phyloP scores from a whole-genome alignment of 768 basidiomycete genomes.

The Tubosaeta sp. region DNA sequence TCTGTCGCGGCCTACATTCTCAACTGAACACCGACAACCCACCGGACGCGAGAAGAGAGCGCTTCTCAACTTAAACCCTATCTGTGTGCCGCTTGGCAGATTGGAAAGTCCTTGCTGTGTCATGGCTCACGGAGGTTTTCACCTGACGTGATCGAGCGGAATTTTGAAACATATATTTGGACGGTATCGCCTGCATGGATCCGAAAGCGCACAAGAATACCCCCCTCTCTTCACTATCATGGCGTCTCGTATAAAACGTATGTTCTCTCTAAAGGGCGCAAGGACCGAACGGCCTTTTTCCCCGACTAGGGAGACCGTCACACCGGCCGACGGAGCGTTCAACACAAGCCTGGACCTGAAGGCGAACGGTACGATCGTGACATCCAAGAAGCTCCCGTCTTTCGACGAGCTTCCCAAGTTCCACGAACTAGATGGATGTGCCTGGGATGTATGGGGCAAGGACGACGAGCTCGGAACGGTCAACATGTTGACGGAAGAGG shows the following conservation, averaged over 20 bases:
- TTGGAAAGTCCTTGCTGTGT: neutral
- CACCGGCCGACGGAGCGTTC: neutral
- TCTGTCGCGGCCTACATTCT: neutral
- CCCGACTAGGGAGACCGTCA: neutral
- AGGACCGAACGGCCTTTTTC: neutral
- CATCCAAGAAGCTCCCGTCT: constrained; percentile 31
- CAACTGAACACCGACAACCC: neutral
- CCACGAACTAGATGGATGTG: constrained; percentile 49
- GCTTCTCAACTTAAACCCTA: neutral
- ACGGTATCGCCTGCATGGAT: constrained; percentile 2
- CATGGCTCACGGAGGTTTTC: neutral
- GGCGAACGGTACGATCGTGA: neutral
- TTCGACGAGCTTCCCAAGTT: constrained; percentile 49
- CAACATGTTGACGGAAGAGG: constrained; percentile 58
- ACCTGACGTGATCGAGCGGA: neutral
- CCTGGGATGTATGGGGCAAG: constrained; percentile 65
- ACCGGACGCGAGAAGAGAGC: neutral
- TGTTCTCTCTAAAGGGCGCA: constrained; percentile 8
- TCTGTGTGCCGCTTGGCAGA: neutral
- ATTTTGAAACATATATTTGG: neutral
- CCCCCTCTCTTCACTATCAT: constrained; percentile 7
- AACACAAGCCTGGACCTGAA: neutral
- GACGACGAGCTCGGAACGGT: constrained; percentile 66
- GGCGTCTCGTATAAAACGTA: constrained; percentile 10
- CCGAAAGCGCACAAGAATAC: neutral